Base-by-base conservation (phyloP, 2,329 filamentous ascomycete genomes). In the Coleophoma eucalyptorum region DNA sequence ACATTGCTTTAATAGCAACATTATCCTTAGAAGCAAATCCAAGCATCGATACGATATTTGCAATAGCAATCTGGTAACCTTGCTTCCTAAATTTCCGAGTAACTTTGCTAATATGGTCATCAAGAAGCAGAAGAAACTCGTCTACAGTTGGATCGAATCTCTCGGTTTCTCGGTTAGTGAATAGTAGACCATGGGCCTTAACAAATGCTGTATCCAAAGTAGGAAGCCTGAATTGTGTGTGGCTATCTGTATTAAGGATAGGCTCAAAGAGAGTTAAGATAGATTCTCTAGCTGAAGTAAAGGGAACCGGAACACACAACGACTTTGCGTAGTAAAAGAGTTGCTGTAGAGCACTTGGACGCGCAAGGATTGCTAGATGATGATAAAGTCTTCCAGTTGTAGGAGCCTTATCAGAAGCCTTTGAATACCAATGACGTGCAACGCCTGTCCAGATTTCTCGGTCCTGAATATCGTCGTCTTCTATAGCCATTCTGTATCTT, bases 401-500 rank as follows among this genome's bases (percentile, higher is more conserved):
- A 0, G 92, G 90, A 0, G 83, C 82, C 26, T 84, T 85, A 58
- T 96, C 87, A 0, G 89, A 88, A 26, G 63, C 63, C 58, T 87
- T 87, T 2, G 80, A 84, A 58, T 95, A 97, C 94, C 93, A 97
- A 40, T 86, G 84, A 0, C 86, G 75, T 0, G 88, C 87, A 0
- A 96, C 89, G 0, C 79, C 78, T 0, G 87, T 89, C 93, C 93
- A 97, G 0, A 83, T 80, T 43, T 94, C 89, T 0, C 88, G 74
- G 48, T 92, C 86, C 1, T 78, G 70, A n/a, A 87, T 75, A 54
- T 93, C 86, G 20, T 86, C 81, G 37, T 94, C 87, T 64, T 96
- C 91, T 42, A 96, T 90, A 0, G 90, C 90, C 90, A 96, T 96
- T 55, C 77, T 67, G 40, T 94, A 96, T 18, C 91, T 76, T 0